Conservation (phyloP, 345 rosid species). For the Brassica carinata region DNA sequence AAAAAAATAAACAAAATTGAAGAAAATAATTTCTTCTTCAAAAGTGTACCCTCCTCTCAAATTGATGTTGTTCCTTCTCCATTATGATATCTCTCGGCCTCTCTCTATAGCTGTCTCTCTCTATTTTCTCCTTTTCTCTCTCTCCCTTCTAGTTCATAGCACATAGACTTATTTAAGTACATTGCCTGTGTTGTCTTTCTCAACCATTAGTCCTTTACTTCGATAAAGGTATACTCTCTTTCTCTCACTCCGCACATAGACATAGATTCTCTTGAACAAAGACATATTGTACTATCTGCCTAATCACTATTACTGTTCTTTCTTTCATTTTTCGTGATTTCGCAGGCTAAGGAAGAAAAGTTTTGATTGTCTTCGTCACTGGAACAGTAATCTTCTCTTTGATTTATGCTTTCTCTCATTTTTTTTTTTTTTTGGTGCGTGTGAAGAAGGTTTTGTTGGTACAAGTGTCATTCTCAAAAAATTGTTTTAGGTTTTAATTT, state of each 20-base stretch:
- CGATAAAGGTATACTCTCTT: slow-evolving; percentile 41
- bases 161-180: slow-evolving; percentile 45
- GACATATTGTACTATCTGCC: slow-evolving; percentile 35
- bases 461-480: slow-evolving; percentile 44
- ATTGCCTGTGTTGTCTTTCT: slow-evolving; percentile 61
- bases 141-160: slow-evolving; percentile 42
- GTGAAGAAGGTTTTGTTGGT: slow-evolving; percentile 31
- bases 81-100: slow-evolving; percentile 23
- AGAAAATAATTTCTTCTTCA: slow-evolving; percentile 9
- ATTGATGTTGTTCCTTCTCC: slow-evolving; percentile 30
- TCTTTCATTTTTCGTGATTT: slow-evolving; percentile 22
- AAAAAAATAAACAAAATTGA: neutral
- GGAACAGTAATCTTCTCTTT: slow-evolving; percentile 37
- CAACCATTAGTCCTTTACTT: slow-evolving; percentile 47
- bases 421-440: slow-evolving; percentile 15
- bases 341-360: slow-evolving; percentile 28
- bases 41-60: slow-evolving; percentile 11
- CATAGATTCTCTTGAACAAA: slow-evolving; percentile 44
- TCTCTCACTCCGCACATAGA: slow-evolving; percentile 36
- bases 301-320: slow-evolving; percentile 27
- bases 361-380: slow-evolving; percentile 38
- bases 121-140: slow-evolving; percentile 13
- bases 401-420: slow-evolving; percentile 20
- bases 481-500: slow-evolving; percentile 33
- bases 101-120: slow-evolving; percentile 15